phyloP scores from a whole-genome alignment of 257 asterid species.

The Capsicum baccatum region DNA sequence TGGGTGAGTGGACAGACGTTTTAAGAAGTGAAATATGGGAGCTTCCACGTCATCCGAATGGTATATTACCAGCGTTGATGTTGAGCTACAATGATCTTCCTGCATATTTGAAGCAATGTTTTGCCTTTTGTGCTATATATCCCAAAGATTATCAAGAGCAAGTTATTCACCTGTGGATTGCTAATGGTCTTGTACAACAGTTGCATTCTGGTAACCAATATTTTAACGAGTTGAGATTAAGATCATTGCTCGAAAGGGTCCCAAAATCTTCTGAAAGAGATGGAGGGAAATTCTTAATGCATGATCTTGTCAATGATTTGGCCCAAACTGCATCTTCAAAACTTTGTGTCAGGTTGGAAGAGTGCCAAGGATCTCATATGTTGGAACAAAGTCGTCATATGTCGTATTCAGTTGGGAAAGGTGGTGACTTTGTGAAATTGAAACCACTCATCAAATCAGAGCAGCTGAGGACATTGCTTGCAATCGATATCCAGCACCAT shows the following conservation, averaged over 20 bases:
- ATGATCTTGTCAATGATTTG: conserved; percentile 32
- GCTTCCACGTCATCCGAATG: neutral
- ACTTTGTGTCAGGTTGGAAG: conserved; percentile 18
- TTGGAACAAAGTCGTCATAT: neutral
- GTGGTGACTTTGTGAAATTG: conserved; percentile 23
- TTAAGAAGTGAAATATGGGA: conserved; percentile 21
- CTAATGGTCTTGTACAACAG: neutral
- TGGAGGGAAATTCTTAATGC: neutral
- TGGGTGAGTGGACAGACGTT: neutral
- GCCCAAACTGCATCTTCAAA: conserved; percentile 20
- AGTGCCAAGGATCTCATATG: neutral
- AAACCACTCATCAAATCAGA: neutral
- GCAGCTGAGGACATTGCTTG: conserved; percentile 25
- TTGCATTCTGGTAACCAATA: neutral
- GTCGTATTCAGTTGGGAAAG: neutral
- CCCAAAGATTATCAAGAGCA: conserved; percentile 23
- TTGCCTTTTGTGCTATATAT: conserved; percentile 29
- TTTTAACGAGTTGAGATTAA: neutral
- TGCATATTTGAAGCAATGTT: neutral
- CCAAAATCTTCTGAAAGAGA: neutral
- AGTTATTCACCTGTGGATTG: conserved; percentile 26
- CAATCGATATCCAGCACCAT: neutral
- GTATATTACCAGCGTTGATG: conserved; percentile 1
- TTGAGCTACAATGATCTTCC: conserved; percentile 32
- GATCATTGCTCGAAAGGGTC: conserved; percentile 8